A percentile compares a stretch with the other conserved stretches of the same genome.
These are phyloP conservation scores for Scheffersomyces coipomensis DNA, from an alignment of 805 yeast genomes.

Conservation along the genomic window DNA sequence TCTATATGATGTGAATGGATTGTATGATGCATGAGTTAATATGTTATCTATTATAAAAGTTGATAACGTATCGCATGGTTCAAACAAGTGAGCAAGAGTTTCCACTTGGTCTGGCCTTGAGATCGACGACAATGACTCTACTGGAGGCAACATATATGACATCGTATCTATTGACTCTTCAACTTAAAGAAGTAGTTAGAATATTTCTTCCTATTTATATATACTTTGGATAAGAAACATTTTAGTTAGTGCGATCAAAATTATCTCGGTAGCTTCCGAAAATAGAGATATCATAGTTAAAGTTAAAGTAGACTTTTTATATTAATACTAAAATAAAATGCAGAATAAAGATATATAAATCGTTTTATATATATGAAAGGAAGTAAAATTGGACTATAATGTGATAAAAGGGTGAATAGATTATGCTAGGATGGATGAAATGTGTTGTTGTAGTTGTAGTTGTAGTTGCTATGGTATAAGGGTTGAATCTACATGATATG, in stretches of 20 bases:
- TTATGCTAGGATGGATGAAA: too few species aligned
- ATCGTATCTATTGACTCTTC: neutral
- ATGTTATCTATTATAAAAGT: constrained; percentile 28
- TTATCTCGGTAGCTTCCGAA: neutral
- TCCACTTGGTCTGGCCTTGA: constrained; percentile 26
- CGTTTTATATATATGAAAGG: too few species aligned
- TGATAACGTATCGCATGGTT: constrained; percentile 54
- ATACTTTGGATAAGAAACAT: too few species aligned
- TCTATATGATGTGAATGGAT: constrained; percentile 16
- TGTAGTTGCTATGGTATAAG: neutral
- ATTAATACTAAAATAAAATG: neutral
- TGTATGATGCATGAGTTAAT: constrained; percentile 7
- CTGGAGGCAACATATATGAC: constrained; percentile 24
- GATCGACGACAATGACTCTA: constrained; percentile 16
- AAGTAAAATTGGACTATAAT: too few species aligned
- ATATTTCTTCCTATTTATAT: too few species aligned
- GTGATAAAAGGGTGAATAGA: too few species aligned
- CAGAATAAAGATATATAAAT: too few species aligned
- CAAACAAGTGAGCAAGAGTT: constrained; percentile 59
- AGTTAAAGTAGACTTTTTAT: neutral
- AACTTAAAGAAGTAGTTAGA: too few species aligned
- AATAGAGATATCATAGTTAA: neutral
- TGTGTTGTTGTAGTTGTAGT: neutral
- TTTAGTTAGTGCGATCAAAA: too few species aligned
- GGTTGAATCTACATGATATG: constrained; percentile 31